A percentile compares a stretch with the other conserved stretches of the same genome.
Evolutionary conservation across 1,284 basidiomycete species (phyloP).

Genomic region (Vanrija humicola): DNA sequence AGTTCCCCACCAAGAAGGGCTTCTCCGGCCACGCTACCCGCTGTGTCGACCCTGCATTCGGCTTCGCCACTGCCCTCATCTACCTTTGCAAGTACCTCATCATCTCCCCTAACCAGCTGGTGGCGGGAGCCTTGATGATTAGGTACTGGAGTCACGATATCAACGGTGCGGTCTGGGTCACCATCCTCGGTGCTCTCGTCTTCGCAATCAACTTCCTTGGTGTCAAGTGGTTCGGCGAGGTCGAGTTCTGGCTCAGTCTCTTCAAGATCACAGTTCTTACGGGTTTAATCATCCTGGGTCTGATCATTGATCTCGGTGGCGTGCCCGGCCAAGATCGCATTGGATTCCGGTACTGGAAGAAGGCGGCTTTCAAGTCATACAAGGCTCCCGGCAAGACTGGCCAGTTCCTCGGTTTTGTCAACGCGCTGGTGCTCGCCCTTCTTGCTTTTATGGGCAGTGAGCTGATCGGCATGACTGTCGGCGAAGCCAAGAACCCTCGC

Average conservation of each 20-base stretch:
- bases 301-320: slow-evolving; percentile 62
- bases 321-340: slow-evolving; percentile 62
- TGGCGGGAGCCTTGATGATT: slow-evolving; percentile 47
- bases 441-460: slow-evolving; percentile 60
- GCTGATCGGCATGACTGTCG: slow-evolving; percentile 53
- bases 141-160: slow-evolving; percentile 36
- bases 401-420: slow-evolving; percentile 34
- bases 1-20: slow-evolving; percentile 41
- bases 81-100: slow-evolving; percentile 54
- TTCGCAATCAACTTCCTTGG: slow-evolving; percentile 63
- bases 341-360: slow-evolving; percentile 59
- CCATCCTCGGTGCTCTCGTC: slow-evolving; percentile 46
- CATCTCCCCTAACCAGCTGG: slow-evolving; percentile 53
- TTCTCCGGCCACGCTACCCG: slow-evolving; percentile 41
- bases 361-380: slow-evolving; percentile 41
- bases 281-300: slow-evolving; percentile 59
- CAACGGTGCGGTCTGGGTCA: slow-evolving; percentile 45
- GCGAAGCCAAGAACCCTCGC: slow-evolving; percentile 55
- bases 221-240: slow-evolving; percentile 65
- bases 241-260: slow-evolving; percentile 56
- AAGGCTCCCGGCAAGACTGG: slow-evolving; percentile 25
- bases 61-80: slow-evolving; percentile 36
- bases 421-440: slow-evolving; percentile 28
- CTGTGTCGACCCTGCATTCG: slow-evolving; percentile 37
- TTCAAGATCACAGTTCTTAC: slow-evolving; percentile 59